Evolutionary conservation across 805 yeast species (phyloP).

Genomic region (Ogataea paradorogensis): DNA sequence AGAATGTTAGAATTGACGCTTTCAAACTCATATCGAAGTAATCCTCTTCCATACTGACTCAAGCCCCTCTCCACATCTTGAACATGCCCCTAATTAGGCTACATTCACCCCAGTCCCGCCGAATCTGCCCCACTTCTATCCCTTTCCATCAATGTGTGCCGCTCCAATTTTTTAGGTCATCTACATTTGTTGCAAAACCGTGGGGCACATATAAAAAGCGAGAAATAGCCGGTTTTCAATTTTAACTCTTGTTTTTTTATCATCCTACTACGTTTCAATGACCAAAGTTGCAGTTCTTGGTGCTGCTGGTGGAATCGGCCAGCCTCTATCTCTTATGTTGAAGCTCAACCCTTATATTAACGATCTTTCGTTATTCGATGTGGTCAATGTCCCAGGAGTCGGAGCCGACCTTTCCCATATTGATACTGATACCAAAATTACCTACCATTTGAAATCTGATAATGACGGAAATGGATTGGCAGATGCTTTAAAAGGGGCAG

Average conservation of each 20-base stretch:
- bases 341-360: constrained; percentile 63
- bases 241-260: neutral
- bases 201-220: constrained; percentile 11
- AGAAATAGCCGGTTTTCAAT: neutral
- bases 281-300: constrained; percentile 65
- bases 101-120: neutral
- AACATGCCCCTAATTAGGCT: neutral
- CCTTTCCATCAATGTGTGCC: neutral
- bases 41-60: too few relatives aligned
- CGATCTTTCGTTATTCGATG: constrained; percentile 78
- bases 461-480: constrained; percentile 31
- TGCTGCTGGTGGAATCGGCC: constrained; percentile 94
- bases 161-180: constrained; percentile 9
- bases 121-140: neutral
- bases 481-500: constrained; percentile 42
- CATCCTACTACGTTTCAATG: constrained; percentile 6
- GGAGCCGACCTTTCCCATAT: constrained; percentile 87
- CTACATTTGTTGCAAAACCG: constrained; percentile 4
- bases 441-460: constrained; percentile 41
- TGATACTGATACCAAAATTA: constrained; percentile 45
- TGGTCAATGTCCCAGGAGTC: constrained; percentile 81
- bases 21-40: too few relatives aligned
- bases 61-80: too few relatives aligned
- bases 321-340: constrained; percentile 79
- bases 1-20: neutral